These are phyloP conservation scores for Pistacia atlantica DNA, from an alignment of 345 rosid species.

Conservation along the genomic window DNA sequence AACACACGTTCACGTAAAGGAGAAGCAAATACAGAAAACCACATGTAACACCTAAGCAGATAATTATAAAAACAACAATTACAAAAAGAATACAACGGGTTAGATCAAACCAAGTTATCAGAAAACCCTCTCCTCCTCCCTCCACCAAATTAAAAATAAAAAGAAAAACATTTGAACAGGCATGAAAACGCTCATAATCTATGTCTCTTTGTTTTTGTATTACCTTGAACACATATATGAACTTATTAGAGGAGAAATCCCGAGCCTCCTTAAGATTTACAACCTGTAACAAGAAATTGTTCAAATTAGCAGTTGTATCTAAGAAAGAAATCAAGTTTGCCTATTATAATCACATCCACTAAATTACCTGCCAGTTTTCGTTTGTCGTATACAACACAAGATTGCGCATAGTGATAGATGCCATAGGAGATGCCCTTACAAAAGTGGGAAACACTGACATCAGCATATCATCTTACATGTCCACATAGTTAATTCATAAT, in stretches of 20 bases:
- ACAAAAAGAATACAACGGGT: background rate
- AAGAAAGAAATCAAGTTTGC: slow-evolving; percentile 7
- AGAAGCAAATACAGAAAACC: background rate
- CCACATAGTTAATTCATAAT: background rate
- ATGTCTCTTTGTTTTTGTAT: background rate
- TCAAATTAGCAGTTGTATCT: slow-evolving; percentile 8
- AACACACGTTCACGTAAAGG: background rate
- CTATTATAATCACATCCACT: background rate
- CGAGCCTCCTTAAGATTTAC: slow-evolving; percentile 98
- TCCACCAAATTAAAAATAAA: background rate
- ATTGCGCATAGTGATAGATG: slow-evolving; percentile 87
- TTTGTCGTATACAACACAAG: slow-evolving; percentile 82
- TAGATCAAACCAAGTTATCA: slow-evolving; percentile 12
- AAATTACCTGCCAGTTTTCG: slow-evolving; percentile 91
- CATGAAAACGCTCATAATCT: background rate
- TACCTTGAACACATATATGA: slow-evolving; percentile 95
- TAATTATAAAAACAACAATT: background rate
- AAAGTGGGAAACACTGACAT: slow-evolving; percentile 10
- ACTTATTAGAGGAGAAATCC: slow-evolving; percentile 75
- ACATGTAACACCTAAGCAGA: background rate
- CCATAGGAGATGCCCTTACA: slow-evolving; percentile 91
- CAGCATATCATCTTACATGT: background rate
- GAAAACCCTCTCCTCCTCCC: background rate
- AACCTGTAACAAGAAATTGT: slow-evolving; percentile 46
- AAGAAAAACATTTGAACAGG: background rate